Evolutionary conservation across 2,329 filamentous ascomycete species (phyloP), one percentile per base, ranked within the genome.

Genomic region (Arthrobotrys sinensis): DNA sequence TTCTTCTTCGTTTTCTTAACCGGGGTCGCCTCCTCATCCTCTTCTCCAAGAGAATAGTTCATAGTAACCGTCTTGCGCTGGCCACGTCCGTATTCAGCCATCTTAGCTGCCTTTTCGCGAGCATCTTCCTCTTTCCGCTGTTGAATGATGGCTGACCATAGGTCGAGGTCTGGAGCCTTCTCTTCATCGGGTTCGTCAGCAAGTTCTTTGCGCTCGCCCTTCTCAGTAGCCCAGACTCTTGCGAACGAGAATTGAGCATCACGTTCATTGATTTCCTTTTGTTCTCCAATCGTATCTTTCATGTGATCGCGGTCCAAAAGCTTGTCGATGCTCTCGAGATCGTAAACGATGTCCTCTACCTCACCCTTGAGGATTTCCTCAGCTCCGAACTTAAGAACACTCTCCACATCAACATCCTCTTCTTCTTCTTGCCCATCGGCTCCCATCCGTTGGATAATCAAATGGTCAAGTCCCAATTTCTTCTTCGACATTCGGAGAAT

Each of bases 401-500:
- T 93, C 81, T 97, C 94, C 3, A 98, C 85, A 82, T 98, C 94
- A 76, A 92, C 88, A 6, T 90, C 90, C 7, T 89, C 90, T 43
- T 95, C 89, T 52, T 96, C 55, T 53, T 96, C 92, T n/a, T 94
- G 91, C 1, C 90, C 89, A 72, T 94, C 93, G 1, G 57, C 77
- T 5, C 77, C 80, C 89, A 99, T 93, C 66, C 90, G 91, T 83
- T 98, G 94, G 76, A 99, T 97, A 19, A 99, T 88, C 0, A 96
- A 92, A 84, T 98, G 94, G 82, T 99, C 96, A 0, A 99, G 88
- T 0, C 93, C 93, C 90, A 99, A 93, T 85, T 99, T 99, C 85
- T 93, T 96, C 81, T 93, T 92, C 4, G 96, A 96, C 81, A 97
- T 93, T 83, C 97, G 93, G 87, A 98, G 92, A 68, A 99, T 98